Base-by-base conservation (phyloP, 306 rosid genomes). In the Chamaecrista fasciculata region DNA sequence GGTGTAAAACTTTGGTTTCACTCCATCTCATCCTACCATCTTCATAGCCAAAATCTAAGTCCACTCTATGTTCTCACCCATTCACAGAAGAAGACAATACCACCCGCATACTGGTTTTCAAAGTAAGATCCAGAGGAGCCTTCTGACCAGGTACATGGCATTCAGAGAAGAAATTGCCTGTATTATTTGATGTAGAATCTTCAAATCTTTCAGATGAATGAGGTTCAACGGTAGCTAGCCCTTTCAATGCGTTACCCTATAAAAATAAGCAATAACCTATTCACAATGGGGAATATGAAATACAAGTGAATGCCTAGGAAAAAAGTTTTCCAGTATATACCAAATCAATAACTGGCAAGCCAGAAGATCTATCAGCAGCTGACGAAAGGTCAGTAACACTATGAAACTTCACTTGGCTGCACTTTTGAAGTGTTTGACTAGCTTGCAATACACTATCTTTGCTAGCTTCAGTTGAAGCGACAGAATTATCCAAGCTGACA, bases 101-200 rank as follows among this genome's bases (percentile, higher is more conserved):
- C 68, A 93, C 79, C 47, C 91, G 85, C 84, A 88, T 79, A 53
- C 83, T 79, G 73, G 91, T 78, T 85, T 93, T 93, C 74, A 93
- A 71, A 80, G 96, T 85, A 66, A 93, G 89, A 90, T 93, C 98
- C 84, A 90, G 66, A 56, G 97, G 98, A 78, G 81, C 83, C 77
- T 85, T 93, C 51, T 64, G 85, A 60, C 93, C 94, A 48, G 84
- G 83, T 40, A 90, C 20, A n/a, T 74, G 76, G 61, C 47, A 80
- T 60, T 84, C 87, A 29, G 82, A 55, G 65, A 79, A 43, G 47
- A 86, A 84, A 66, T 70, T 78, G 23, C 86, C 81, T 2, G 62
- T 34, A 62, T 66, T 62, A 53, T 74, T 50, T 66, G 85, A 67
- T 59, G 77, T 47, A 59, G 79, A 66, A 69, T 84, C 78, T 14